Evolutionary conservation across 495 filamentous ascomycete species (phyloP).

Genomic region (Penicillium pulvis): DNA sequence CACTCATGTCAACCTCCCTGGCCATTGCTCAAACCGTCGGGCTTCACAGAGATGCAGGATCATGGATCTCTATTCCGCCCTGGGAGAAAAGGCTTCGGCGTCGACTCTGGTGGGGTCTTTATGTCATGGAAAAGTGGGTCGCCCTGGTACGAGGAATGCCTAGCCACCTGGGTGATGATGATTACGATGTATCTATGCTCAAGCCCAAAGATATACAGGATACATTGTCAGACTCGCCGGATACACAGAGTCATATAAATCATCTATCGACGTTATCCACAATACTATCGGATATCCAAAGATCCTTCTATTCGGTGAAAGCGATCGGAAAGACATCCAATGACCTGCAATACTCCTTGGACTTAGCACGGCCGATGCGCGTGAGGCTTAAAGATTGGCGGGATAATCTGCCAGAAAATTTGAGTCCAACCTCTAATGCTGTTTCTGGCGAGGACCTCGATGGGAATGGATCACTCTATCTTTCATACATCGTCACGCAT

Average conservation of each 20-base stretch:
- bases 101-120: constrained; percentile 10
- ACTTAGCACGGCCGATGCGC: constrained; percentile 3
- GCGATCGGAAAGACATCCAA: constrained; percentile 5
- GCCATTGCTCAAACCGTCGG: constrained; percentile 7
- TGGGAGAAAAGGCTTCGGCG: constrained; percentile 7
- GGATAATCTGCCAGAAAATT: neutral
- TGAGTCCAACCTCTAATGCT: neutral
- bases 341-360: constrained; percentile 7
- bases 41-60: constrained; percentile 2
- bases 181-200: constrained; percentile 6
- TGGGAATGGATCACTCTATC: constrained; percentile 8
- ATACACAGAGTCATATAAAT: constrained; percentile 4
- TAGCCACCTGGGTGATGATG: constrained; percentile 8
- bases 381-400: constrained; percentile 5
- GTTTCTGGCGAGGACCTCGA: neutral
- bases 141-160: constrained; percentile 9
- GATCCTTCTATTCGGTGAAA: constrained; percentile 3
- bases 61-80: neutral
- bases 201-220: neutral
- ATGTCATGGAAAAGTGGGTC: constrained; percentile 9
- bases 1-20: constrained; percentile 5
- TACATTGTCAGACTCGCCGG: neutral
- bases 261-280: neutral
- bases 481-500: constrained; percentile 10
- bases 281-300: constrained; percentile 8